Base-by-base conservation (phyloP, 352 stramenopile species). In the Plasmopara halstedii region DNA sequence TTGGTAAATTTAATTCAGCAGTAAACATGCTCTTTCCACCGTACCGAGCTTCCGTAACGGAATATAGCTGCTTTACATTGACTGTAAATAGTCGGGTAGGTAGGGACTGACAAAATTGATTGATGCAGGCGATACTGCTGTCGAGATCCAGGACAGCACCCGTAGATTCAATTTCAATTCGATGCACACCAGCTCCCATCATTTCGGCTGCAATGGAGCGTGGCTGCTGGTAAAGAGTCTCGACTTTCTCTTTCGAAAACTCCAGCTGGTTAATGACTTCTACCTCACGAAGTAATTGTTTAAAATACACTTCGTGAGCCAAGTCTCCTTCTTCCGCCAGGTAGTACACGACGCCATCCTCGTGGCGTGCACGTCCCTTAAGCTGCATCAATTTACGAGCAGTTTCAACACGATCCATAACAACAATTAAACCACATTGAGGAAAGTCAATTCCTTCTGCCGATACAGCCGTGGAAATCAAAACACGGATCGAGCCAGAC, bases 401-500 rank as follows among this genome's bases (percentile, higher is more conserved):
- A 21, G 62, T 73, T 17, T 53, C 57, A 37, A 91, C 60, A 2
- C 64, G 64, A 23, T 83, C 73, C 26, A 70, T 73, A 20, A 87
- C 68, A 29, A 88, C 33, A 37, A 91, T 70, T 36, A 91, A 51
- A 3, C 59, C 64, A 20, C 81, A 92, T 20, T 82, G 62, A 17
- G 81, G 81, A 34, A 92, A 89, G 46, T 92, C 81, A 18, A 92
- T 70, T 6, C 80, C 80, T 51, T 92, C 81, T 20, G 73, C 64
- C 0, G 81, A 89, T 14, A 92, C 81, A 14, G 73, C 72, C 6
- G 81, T 92, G 18, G 81, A 89, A 6, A 92, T 59, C 32, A 92
- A 48, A 18, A 88, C 56, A 6, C 71, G 75, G 34, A 73, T 65
- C 10, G 43, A 50, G 21, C 77, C 74, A 2, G 64, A 57, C 22